Percentiles rank a stretch among this genome's conserved stretches.
phyloP scores from a whole-genome alignment of 257 asterid species.

The Parsonsia alboflavescens region DNA sequence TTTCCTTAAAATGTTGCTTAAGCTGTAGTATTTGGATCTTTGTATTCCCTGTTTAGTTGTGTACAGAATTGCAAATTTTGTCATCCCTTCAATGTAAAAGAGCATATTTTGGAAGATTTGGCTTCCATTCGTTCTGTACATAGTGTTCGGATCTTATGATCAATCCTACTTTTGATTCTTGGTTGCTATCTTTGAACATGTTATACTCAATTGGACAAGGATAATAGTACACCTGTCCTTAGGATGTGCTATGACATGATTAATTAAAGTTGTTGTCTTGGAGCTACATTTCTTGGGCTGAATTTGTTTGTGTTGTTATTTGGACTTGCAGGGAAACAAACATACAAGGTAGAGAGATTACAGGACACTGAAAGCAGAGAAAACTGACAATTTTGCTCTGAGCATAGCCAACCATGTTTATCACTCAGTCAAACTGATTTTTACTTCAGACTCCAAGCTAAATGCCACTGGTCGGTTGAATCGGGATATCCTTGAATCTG shows the following conservation, averaged over 20 bases:
- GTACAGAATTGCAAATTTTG: not conserved
- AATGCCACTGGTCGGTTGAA: not conserved
- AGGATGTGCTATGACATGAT: not conserved
- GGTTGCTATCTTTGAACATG: not conserved
- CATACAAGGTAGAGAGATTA: not conserved
- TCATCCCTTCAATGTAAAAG: not conserved
- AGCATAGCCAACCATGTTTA: slow-evolving; percentile 1
- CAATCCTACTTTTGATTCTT: not conserved
- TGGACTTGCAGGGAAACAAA: not conserved
- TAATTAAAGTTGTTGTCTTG: not conserved
- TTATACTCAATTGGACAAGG: not conserved
- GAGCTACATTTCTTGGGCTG: not conserved
- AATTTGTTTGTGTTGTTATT: not conserved
- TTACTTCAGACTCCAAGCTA: not conserved
- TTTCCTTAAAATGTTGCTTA: not conserved
- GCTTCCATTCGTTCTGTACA: not conserved
- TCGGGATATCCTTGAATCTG: not conserved
- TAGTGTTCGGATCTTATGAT: not conserved
- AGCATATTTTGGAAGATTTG: not conserved
- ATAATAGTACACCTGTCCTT: not conserved
- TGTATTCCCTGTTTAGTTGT: not conserved
- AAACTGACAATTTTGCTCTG: slow-evolving; percentile 4
- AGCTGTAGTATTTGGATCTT: not conserved
- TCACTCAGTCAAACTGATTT: no score
- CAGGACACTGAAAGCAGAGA: not conserved